These are phyloP conservation scores for Oryza nivara DNA, from an alignment of 176 grass and related monocot genomes.

Conservation along the genomic window DNA sequence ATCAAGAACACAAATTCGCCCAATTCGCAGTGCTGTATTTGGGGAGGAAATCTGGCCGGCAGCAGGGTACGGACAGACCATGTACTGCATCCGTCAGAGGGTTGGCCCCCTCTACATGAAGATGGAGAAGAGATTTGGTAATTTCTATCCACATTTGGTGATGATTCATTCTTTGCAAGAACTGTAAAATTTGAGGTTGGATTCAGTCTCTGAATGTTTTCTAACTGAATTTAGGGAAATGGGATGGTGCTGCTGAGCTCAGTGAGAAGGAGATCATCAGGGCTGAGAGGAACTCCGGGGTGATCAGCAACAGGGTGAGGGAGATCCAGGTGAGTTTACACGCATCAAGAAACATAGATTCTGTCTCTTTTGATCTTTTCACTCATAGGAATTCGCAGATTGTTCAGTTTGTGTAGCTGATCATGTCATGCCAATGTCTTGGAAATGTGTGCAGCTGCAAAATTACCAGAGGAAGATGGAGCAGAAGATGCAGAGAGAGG, in stretches of 20 bases:
- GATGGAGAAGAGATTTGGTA: constrained; percentile 84
- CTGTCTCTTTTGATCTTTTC: neutral
- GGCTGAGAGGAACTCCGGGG: constrained; percentile 90
- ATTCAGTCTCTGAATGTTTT: constrained; percentile 6
- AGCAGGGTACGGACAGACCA: constrained; percentile 88
- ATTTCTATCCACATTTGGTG: neutral
- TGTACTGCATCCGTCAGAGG: constrained; percentile 94
- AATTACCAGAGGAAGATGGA: constrained; percentile 83
- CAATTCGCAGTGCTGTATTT: constrained; percentile 69
- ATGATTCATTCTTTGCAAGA: neutral
- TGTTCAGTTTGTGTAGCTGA: neutral
- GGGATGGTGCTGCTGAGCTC: constrained; percentile 56
- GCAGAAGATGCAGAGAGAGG: constrained; percentile 78
- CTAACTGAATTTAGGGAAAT: constrained; percentile 54
- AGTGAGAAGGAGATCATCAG: constrained; percentile 96
- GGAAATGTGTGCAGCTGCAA: constrained; percentile 60
- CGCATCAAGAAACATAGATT: neutral
- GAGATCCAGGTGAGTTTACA: constrained; percentile 78
- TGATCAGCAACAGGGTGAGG: constrained; percentile 78
- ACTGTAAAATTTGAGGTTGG: neutral
- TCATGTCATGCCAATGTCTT: neutral
- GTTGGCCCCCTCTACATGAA: constrained; percentile 84
- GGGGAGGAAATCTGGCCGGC: constrained; percentile 95
- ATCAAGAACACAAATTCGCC: constrained; percentile 9
- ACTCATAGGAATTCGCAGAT: neutral